Conservation (phyloP, 2,329 filamentous ascomycete species). For the Fusarium compactum region DNA sequence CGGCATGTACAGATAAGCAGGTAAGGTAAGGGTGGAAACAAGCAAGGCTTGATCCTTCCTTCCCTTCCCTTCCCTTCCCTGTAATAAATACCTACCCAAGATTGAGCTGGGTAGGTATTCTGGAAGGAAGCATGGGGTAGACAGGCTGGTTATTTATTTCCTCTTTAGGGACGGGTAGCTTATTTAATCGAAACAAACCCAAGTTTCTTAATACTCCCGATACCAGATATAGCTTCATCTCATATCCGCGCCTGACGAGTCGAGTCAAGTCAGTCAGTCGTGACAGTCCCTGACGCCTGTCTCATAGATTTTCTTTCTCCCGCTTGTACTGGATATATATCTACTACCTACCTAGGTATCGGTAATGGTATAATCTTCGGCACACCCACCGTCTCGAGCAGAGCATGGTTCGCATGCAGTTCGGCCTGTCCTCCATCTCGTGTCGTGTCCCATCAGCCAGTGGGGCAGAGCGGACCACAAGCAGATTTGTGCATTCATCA, state of each 20-base stretch:
- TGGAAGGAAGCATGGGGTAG: slow-evolving; percentile 24
- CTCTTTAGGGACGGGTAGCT: slow-evolving; percentile 5
- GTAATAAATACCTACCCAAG: background rate
- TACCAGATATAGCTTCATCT: background rate
- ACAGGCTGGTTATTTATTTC: slow-evolving; percentile 15
- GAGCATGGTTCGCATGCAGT: background rate
- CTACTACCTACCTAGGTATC: background rate
- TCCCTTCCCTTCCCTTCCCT: slow-evolving; percentile 3
- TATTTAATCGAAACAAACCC: background rate
- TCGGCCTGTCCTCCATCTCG: slow-evolving; percentile 11
- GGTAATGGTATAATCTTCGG: background rate
- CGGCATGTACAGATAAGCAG: too few relatives aligned
- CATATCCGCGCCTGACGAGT: background rate
- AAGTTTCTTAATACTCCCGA: background rate
- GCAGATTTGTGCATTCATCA: slow-evolving; percentile 15
- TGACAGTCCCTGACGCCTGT: background rate
- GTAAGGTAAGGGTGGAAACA: background rate
- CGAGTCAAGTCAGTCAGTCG: background rate
- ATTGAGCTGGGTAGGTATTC: slow-evolving; percentile 16
- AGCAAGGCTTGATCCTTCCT: background rate
- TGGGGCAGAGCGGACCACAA: slow-evolving; percentile 16
- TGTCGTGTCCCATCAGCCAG: slow-evolving; percentile 15
- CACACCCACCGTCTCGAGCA: slow-evolving; percentile 8
- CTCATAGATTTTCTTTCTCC: background rate
- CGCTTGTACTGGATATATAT: too few relatives aligned